A percentile compares a stretch with the other conserved stretches of the same genome.
Evolutionary conservation across 768 basidiomycete species (phyloP).

Genomic region (Macrolepiota fuliginosa): DNA sequence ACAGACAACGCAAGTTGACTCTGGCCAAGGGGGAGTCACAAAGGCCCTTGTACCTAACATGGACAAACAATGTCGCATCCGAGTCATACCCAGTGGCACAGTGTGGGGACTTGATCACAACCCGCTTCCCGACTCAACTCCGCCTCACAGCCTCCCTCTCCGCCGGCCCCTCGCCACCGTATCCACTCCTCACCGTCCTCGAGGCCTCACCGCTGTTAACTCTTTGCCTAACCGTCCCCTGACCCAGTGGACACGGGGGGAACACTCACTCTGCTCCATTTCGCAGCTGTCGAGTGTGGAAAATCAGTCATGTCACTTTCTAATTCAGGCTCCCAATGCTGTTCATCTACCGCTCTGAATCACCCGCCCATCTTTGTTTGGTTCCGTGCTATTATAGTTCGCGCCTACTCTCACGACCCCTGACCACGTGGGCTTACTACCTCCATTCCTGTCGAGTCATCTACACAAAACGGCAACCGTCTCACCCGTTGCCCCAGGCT

Average conservation of each 20-base stretch:
- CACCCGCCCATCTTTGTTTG: conserved; percentile 1
- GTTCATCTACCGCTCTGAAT: conserved; percentile 9
- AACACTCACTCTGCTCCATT: neutral
- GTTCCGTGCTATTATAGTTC: neutral
- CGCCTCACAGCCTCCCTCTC: conserved; percentile 16
- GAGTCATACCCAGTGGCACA: conserved; percentile 13
- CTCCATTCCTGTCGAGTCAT: conserved; percentile 11
- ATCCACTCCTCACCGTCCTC: neutral
- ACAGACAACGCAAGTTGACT: conserved; percentile 8
- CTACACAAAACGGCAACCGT: neutral
- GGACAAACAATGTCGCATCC: conserved; percentile 10
- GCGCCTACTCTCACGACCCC: neutral
- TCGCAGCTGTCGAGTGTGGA: conserved; percentile 8
- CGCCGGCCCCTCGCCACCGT: neutral
- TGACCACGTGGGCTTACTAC: neutral
- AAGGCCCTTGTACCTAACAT: conserved; percentile 11
- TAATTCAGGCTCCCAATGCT: conserved; percentile 8
- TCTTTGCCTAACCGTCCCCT: neutral
- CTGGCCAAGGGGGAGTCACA: conserved; percentile 11
- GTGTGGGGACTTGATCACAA: conserved; percentile 3
- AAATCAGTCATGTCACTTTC: conserved; percentile 10
- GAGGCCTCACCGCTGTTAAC: too few relatives aligned
- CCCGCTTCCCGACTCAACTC: conserved; percentile 22
- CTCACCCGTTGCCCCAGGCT: neutral
- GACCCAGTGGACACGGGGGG: neutral